These are phyloP conservation scores for Xerocomellus chrysenteron DNA, from an alignment of 768 basidiomycete genomes.

Conservation along the genomic window DNA sequence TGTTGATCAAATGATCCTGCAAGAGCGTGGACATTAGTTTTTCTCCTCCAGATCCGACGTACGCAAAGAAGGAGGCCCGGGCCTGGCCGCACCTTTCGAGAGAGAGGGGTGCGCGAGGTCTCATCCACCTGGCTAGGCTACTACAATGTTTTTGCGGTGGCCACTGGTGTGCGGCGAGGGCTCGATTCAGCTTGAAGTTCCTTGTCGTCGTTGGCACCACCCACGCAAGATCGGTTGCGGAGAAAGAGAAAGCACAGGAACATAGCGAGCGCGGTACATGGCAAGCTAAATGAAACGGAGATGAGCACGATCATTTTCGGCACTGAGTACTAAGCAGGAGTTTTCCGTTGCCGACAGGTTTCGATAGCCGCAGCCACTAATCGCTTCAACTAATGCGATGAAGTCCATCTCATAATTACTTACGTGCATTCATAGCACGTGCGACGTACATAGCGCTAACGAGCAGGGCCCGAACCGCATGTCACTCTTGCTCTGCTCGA, in stretches of 20 bases:
- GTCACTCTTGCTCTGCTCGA: background rate
- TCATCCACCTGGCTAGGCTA: too few species aligned
- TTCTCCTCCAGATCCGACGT: too few species aligned
- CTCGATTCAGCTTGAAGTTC: constrained; percentile 3
- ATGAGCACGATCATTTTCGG: background rate
- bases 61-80: too few species aligned
- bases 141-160: too few species aligned
- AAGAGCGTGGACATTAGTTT: too few species aligned
- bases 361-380: too few species aligned
- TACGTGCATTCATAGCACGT: background rate
- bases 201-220: constrained; percentile 14
- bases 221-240: constrained; percentile 27
- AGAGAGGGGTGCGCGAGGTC: too few species aligned
- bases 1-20: too few species aligned
- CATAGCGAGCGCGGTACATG: constrained; percentile 36
- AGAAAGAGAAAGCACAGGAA: constrained; percentile 42
- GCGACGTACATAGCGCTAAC: background rate
- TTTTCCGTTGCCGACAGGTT: background rate
- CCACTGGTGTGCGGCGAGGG: background rate
- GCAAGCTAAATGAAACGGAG: constrained; percentile 33
- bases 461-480: too few species aligned
- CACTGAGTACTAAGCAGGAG: too few species aligned
- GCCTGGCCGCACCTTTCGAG: too few species aligned
- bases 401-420: background rate
- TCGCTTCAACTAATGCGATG: background rate